These are phyloP conservation scores for Epichloe coenophiala DNA, from an alignment of 2,329 filamentous ascomycete genomes.

Conservation along the genomic window DNA sequence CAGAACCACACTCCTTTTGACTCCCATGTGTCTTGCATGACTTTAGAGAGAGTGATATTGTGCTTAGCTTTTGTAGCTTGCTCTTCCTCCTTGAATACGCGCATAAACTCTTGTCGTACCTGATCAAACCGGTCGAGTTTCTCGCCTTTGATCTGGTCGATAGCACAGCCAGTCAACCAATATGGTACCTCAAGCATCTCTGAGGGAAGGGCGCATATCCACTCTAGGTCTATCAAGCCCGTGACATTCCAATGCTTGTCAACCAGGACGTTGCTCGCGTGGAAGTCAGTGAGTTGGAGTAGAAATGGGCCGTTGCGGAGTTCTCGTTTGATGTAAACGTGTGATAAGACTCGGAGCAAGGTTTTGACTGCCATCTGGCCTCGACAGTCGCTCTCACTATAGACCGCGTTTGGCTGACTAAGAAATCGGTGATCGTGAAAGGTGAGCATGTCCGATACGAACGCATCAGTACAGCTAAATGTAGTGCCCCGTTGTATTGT, in stretches of 20 bases:
- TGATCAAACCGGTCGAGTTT: too few relatives aligned
- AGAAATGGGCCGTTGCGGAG: conserved; percentile 14
- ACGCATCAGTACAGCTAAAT: conserved; percentile 17
- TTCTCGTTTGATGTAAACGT: conserved; percentile 7
- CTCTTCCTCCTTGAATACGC: too few relatives aligned
- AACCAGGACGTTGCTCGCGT: conserved; percentile 21
- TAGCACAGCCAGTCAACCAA: too few relatives aligned
- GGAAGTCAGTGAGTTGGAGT: conserved; percentile 18
- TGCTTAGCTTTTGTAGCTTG: too few relatives aligned
- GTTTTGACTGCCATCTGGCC: conserved; percentile 14
- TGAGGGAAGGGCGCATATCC: too few relatives aligned
- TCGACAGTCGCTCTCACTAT: conserved; percentile 3
- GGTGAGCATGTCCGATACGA: conserved; percentile 12
- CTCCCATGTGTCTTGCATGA: too few relatives aligned
- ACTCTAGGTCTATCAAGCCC: too few relatives aligned
- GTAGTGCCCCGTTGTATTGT: conserved; percentile 16
- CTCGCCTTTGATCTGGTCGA: too few relatives aligned
- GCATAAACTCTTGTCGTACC: too few relatives aligned
- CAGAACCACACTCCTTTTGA: too few relatives aligned
- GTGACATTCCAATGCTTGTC: conserved; percentile 19
- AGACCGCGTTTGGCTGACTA: conserved; percentile 12
- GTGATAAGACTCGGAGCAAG: conserved; percentile 12
- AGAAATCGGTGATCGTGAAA: conserved; percentile 13
- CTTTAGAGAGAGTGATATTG: too few relatives aligned
- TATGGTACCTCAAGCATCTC: too few relatives aligned